These are phyloP conservation scores for Ophiocordyceps camponoti-saundersi DNA, from an alignment of 2,329 filamentous ascomycete species.

Conservation along the genomic window DNA sequence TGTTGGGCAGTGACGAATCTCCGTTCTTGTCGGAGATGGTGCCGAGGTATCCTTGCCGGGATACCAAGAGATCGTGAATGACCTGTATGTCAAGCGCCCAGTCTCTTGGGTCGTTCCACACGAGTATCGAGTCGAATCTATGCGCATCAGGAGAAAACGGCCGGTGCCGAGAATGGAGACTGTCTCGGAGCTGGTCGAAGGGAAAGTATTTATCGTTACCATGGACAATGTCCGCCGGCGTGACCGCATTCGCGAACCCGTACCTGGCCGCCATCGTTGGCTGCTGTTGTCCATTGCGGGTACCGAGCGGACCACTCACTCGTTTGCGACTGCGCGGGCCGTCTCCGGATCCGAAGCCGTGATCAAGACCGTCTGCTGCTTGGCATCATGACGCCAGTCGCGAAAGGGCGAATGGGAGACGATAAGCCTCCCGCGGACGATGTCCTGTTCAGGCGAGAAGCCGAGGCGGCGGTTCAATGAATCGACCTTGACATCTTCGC, in stretches of 20 bases:
- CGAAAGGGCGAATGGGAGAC: slow-evolving; percentile 82
- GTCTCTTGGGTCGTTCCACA: slow-evolving; percentile 92
- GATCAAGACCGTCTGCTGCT: slow-evolving; percentile 46
- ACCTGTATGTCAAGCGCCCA: slow-evolving; percentile 85
- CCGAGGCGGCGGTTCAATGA: slow-evolving; percentile 16
- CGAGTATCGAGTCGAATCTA: slow-evolving; percentile 78
- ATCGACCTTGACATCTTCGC: slow-evolving; percentile 34
- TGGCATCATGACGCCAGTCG: slow-evolving; percentile 30
- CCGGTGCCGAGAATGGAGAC: slow-evolving; percentile 11
- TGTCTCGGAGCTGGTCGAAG: slow-evolving; percentile 37
- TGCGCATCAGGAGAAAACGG: slow-evolving; percentile 22
- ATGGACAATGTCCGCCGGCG: slow-evolving; percentile 65
- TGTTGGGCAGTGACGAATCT: slow-evolving; percentile 42
- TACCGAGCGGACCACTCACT: slow-evolving; percentile 18
- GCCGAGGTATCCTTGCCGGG: slow-evolving; percentile 60
- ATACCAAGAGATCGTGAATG: slow-evolving; percentile 69
- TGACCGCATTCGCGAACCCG: slow-evolving; percentile 70
- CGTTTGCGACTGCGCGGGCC: slow-evolving; percentile 57
- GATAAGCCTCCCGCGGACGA: slow-evolving; percentile 26
- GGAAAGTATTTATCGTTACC: slow-evolving; percentile 67
- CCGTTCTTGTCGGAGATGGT: slow-evolving; percentile 64
- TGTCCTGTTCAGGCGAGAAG: slow-evolving; percentile 13
- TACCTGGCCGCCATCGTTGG: slow-evolving; percentile 20
- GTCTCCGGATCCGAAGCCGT: slow-evolving; percentile 51
- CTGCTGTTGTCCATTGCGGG: not conserved